Evolutionary conservation across 2,329 filamentous ascomycete species (phyloP).

Genomic region (Trichoderma afroharzianum): DNA sequence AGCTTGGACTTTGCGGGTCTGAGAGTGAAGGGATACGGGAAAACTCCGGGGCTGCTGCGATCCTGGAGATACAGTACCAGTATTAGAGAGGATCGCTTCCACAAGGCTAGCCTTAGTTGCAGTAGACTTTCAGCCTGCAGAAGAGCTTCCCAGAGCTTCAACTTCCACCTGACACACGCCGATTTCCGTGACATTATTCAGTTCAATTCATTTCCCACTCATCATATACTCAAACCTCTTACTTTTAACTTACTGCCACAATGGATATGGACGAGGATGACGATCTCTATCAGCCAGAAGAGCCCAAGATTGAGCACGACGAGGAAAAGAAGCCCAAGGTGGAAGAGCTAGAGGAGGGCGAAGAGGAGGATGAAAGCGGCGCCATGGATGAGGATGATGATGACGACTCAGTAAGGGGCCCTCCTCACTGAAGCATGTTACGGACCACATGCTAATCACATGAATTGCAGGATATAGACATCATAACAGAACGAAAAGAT

Average conservation of each 20-base stretch:
- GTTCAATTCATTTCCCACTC: neutral
- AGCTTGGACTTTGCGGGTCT: slow-evolving; percentile 4
- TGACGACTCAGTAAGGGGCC: slow-evolving; percentile 29
- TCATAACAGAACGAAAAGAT: slow-evolving; percentile 65
- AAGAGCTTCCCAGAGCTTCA: slow-evolving; percentile 15
- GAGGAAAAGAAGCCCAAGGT: slow-evolving; percentile 35
- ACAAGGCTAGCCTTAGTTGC: neutral
- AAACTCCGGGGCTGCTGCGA: slow-evolving; percentile 6
- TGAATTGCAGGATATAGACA: slow-evolving; percentile 57
- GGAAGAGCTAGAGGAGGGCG: slow-evolving; percentile 60
- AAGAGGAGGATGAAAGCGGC: slow-evolving; percentile 59
- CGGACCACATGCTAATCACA: neutral
- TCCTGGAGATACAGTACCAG: too few relatives aligned
- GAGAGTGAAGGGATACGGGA: slow-evolving; percentile 10
- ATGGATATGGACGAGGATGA: slow-evolving; percentile 69
- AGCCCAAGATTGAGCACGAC: slow-evolving; percentile 40
- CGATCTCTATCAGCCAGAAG: slow-evolving; percentile 63
- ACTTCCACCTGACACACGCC: neutral
- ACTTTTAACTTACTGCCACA: neutral
- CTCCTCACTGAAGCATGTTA: neutral
- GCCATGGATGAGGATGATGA: slow-evolving; percentile 60
- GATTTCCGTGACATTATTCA: neutral
- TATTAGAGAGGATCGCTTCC: neutral
- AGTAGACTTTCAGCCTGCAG: neutral
- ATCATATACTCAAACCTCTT: neutral